Percentiles rank a stretch among this genome's conserved stretches.
Evolutionary conservation across 352 stramenopile genomes (phyloP).

Genomic region (Pythium rhizo-oryzae): DNA sequence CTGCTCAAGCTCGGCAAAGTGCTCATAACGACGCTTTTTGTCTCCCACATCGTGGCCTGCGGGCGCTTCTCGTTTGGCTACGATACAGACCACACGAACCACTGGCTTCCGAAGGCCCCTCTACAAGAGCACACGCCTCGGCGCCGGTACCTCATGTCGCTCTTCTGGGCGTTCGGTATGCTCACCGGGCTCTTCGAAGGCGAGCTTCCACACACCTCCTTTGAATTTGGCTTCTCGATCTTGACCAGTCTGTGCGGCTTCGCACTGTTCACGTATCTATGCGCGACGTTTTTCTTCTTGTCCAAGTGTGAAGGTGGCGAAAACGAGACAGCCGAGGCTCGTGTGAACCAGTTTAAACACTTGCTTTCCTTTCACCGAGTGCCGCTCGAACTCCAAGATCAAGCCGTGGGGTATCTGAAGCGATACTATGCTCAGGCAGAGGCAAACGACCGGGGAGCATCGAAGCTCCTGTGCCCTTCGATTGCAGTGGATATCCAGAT

Average conservation of each 20-base stretch:
- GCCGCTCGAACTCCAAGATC: conserved; percentile 43
- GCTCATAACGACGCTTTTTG: conserved; percentile 45
- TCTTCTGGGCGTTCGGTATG: conserved; percentile 72
- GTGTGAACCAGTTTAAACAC: conserved; percentile 71
- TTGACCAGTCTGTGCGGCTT: conserved; percentile 59
- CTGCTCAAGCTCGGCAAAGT: conserved; percentile 63
- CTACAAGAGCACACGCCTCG: conserved; percentile 10
- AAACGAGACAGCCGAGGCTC: conserved; percentile 55
- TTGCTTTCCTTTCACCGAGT: conserved; percentile 69
- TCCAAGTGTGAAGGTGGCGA: conserved; percentile 71
- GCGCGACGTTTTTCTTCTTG: conserved; percentile 74
- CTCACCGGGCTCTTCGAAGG: conserved; percentile 62
- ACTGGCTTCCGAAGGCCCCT: conserved; percentile 47
- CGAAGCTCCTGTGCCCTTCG: conserved; percentile 64
- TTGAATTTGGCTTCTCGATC: conserved; percentile 68
- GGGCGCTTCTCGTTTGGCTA: conserved; percentile 52
- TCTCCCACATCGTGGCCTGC: conserved; percentile 63
- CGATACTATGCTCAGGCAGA: conserved; percentile 66
- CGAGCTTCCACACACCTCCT: conserved; percentile 49
- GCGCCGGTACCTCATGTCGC: conserved; percentile 52
- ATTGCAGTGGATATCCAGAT: conserved; percentile 75
- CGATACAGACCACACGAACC: conserved; percentile 41
- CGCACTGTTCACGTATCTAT: conserved; percentile 69
- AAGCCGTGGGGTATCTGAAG: conserved; percentile 71
- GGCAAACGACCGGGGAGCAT: conserved; percentile 60